Evolutionary conservation across 768 basidiomycete genomes (phyloP), one percentile per base, ranked within the genome.

Genomic region (Boletales sp.): DNA sequence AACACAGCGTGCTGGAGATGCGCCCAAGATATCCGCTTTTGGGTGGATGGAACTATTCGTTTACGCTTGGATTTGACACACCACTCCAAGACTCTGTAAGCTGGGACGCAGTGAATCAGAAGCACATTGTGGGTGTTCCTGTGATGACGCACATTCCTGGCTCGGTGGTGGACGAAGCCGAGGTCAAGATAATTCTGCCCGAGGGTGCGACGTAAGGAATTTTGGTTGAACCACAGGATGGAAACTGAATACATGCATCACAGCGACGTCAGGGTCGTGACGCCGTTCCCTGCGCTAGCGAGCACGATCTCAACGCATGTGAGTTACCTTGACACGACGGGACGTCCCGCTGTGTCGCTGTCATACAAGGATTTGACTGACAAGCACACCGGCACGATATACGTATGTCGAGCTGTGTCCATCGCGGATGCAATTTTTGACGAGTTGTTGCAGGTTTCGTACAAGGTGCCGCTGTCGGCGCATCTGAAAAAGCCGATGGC

Each of bases 1-100:
- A 80, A 39, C 75, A 76, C 60, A 89, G 89, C 46, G 54, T 86
- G 19, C 75, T 99, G 21, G 94, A 97, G 60, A 66, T 98, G 43
- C 78, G 77, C 36, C 95, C 97, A 0, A 81, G 97, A 40, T 99
- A 94, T 68, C 97, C 97, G 30, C 62, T 99, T 40, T 67, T 98
- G 58, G 97, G 97, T 29, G 93, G 95, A 38, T 99, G 97, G 97
- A 98, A 97, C 63, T 98, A 95, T 68, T 84, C 76, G 38, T 98
- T 94, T 72, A 93, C 91, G 6, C 75, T 97, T 4, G 97, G 97
- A 2, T 99, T 89, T 79, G 94, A 97, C 59, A 78, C 89, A n/a
- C 87, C 86, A 27, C 77, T 93, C 41, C 79, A 71, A n/a, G 82
- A 91, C 64, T 84, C 81, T 10, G 82, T 80, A 14, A 78, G 76